These are phyloP conservation scores for Clarireedia homoeocarpa DNA, from an alignment of 2,329 filamentous ascomycete species.

Conservation along the genomic window DNA sequence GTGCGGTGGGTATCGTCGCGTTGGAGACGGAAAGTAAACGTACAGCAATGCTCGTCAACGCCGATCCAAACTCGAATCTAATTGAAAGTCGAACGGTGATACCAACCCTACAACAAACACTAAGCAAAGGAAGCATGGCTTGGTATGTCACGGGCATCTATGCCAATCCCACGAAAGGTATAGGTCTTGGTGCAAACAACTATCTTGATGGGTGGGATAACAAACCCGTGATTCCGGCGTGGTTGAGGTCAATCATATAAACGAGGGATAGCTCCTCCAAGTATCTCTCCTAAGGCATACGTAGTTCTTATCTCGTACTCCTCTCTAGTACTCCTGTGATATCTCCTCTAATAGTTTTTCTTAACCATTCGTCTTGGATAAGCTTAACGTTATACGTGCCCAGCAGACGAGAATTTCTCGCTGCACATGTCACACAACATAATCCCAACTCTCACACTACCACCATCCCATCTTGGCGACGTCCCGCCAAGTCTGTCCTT, in stretches of 20 bases:
- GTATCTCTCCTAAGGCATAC: too few relatives aligned
- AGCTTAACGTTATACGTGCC: too few relatives aligned
- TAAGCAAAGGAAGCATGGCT: constrained; percentile 47
- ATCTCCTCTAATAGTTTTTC: too few relatives aligned
- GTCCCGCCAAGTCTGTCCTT: neutral
- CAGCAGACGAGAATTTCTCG: too few relatives aligned
- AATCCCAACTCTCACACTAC: too few relatives aligned
- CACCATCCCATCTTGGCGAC: neutral
- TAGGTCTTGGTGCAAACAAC: constrained; percentile 32
- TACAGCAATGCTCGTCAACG: constrained; percentile 59
- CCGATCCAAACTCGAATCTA: constrained; percentile 73
- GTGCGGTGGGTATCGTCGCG: constrained; percentile 48
- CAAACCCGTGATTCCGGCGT: constrained; percentile 49
- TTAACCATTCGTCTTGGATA: too few relatives aligned
- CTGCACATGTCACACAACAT: too few relatives aligned
- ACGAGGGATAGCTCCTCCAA: too few relatives aligned
- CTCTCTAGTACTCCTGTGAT: too few relatives aligned
- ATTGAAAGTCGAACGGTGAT: constrained; percentile 65
- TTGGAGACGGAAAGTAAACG: constrained; percentile 31
- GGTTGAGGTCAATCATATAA: constrained; percentile 36
- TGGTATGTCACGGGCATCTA: constrained; percentile 69
- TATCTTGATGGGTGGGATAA: constrained; percentile 56
- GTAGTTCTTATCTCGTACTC: too few relatives aligned
- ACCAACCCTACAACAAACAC: constrained; percentile 57
- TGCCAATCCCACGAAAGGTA: constrained; percentile 38